Evolutionary conservation across 495 filamentous ascomycete species (phyloP), one percentile per base, ranked within the genome.

Genomic region (Darksidea phi): DNA sequence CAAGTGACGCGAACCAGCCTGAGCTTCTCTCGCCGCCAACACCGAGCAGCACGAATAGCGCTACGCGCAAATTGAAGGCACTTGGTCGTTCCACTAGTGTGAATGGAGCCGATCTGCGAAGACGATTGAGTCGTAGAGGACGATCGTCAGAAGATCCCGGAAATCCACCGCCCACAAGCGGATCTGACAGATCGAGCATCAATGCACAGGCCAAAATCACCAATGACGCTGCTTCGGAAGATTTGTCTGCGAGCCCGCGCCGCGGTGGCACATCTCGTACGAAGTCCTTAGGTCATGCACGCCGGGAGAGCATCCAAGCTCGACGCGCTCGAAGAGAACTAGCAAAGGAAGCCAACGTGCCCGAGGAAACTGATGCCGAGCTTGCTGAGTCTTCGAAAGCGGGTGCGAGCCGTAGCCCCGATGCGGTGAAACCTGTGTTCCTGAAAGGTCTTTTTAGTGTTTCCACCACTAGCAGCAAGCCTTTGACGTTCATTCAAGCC

Each of bases 361-460:
- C 82, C 8, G 93, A 92, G 73, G 91, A 94, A 74, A 93, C 88
- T 10, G 90, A 90, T 20, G 59, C 78, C 59, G 83, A 86, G 47
- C 76, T 82, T 52, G 79, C 76, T n/a, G 75, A 70, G 18, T 69
- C 28, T 32, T 32, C 70, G 20, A 68, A 55, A 52, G 72, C 71
- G 42, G 71, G 67, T 45, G 66, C 53, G 23, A 54, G 52, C 36
- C 53, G 66, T 81, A 79, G 77, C 75, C 75, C 88, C 67, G 80
- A 88, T 62, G 77, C 85, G 38, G 84, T 87, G 42, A 97, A 96
- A 69, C 95, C 95, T 1, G 94, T 97, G 24, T 99, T 87, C 70
- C 83, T 99, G 24, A 99, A 99, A 73, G 94, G 94, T 21, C 84
- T 99, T 23, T 99, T 99, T 78, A 97, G 92, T 70, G 94, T 97